These are phyloP conservation scores for Bruguiera gymnorhiza DNA, from an alignment of 345 rosid species.

Conservation along the genomic window DNA sequence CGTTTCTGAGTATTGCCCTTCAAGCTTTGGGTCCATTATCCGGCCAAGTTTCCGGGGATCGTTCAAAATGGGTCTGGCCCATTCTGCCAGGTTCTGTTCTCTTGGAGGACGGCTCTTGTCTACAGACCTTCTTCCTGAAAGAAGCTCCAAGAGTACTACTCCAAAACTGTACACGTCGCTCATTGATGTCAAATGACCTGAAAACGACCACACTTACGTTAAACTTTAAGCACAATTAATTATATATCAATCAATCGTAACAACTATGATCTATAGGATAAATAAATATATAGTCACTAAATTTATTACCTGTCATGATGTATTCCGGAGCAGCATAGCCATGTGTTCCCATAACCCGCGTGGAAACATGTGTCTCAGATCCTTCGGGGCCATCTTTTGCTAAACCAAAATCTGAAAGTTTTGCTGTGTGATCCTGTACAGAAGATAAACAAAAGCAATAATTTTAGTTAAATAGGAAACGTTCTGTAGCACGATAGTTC, in stretches of 20 bases:
- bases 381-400: slow-evolving; percentile 98
- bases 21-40: slow-evolving; percentile 85
- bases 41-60: slow-evolving; percentile 60
- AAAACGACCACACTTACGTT: background rate
- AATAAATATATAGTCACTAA: background rate
- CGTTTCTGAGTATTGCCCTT: slow-evolving; percentile 78
- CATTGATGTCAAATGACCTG: slow-evolving; percentile 31
- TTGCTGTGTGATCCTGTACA: slow-evolving; percentile 68
- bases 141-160: slow-evolving; percentile 30
- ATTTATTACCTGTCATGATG: slow-evolving; percentile 69
- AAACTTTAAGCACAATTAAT: background rate
- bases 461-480: background rate
- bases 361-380: slow-evolving; percentile 86
- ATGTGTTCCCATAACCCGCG: slow-evolving; percentile 91
- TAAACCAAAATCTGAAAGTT: slow-evolving; percentile 83
- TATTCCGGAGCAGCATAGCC: slow-evolving; percentile 98
- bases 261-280: too few relatives aligned
- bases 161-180: slow-evolving; percentile 36
- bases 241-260: too few relatives aligned
- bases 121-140: slow-evolving; percentile 25
- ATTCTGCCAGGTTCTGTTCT: slow-evolving; percentile 29
- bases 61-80: slow-evolving; percentile 44
- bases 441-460: background rate
- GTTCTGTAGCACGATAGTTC: too few relatives aligned
- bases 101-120: slow-evolving; percentile 25